A percentile compares a stretch with the other conserved stretches of the same genome.
These are phyloP conservation scores for Aspergillus sparsus DNA, from an alignment of 495 filamentous ascomycete genomes.

Conservation along the genomic window DNA sequence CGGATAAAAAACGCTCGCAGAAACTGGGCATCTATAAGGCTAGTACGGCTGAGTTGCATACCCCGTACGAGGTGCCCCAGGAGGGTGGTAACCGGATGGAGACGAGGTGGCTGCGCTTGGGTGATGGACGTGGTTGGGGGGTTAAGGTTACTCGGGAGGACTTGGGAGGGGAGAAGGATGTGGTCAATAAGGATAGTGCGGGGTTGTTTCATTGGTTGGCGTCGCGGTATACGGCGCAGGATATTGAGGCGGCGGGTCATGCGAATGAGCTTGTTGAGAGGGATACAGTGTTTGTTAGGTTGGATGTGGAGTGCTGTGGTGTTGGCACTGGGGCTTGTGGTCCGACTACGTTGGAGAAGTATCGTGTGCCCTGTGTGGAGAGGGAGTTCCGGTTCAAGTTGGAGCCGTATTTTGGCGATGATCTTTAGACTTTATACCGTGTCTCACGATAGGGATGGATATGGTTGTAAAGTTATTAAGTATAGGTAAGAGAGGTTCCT, in stretches of 20 bases:
- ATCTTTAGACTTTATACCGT: not conserved
- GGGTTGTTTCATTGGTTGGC: constrained; percentile 51
- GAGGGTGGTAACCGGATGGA: constrained; percentile 64
- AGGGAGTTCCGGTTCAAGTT: constrained; percentile 11
- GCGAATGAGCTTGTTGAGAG: constrained; percentile 59
- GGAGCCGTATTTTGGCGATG: constrained; percentile 7
- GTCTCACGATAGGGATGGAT: not conserved
- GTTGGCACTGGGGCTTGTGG: constrained; percentile 64
- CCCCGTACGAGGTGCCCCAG: constrained; percentile 63
- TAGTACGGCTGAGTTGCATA: constrained; percentile 49
- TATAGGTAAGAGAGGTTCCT: not conserved
- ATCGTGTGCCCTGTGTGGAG: constrained; percentile 34
- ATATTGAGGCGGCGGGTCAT: constrained; percentile 59
- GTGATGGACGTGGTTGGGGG: constrained; percentile 35
- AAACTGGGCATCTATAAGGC: constrained; percentile 51
- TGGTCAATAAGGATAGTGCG: too few species aligned
- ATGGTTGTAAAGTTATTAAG: not conserved
- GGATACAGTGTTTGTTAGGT: constrained; percentile 55
- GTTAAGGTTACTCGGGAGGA: constrained; percentile 33
- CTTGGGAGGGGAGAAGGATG: constrained; percentile 5
- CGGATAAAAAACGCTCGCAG: constrained; percentile 60
- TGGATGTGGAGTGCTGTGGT: constrained; percentile 59
- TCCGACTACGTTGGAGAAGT: constrained; percentile 56
- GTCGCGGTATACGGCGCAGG: constrained; percentile 49
- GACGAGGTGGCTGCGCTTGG: constrained; percentile 57